These are phyloP conservation scores for Exserohilum rostratum DNA, from an alignment of 2,329 filamentous ascomycete species.

Conservation along the genomic window DNA sequence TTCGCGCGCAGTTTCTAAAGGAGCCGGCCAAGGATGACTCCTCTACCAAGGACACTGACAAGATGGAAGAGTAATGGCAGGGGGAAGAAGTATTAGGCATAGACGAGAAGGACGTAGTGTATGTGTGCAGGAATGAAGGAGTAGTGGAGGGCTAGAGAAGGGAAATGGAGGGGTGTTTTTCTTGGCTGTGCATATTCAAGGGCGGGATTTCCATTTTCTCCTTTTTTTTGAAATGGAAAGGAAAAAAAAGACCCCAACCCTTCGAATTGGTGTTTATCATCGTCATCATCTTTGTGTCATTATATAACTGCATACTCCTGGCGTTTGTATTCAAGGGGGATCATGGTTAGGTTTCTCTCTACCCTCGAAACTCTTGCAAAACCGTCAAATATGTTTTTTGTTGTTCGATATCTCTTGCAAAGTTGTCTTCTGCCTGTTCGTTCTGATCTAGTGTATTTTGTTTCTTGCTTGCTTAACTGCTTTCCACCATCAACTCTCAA, in stretches of 20 bases:
- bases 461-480: no score
- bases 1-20: slow-evolving; percentile 60
- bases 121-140: background rate
- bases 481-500: no score
- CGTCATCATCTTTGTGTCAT: background rate
- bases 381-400: no score
- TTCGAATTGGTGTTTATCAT: background rate
- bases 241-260: no score
- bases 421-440: no score
- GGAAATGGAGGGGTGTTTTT: background rate
- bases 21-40: slow-evolving; percentile 27
- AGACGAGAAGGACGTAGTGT: no score
- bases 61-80: slow-evolving; percentile 34
- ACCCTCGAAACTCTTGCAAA: no score
- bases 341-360: background rate
- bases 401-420: no score
- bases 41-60: slow-evolving; percentile 24
- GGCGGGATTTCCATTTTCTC: no score
- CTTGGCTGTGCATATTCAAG: background rate
- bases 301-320: background rate
- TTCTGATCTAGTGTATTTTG: no score
- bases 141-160: background rate
- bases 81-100: background rate
- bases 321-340: background rate
- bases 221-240: no score